A percentile compares a stretch with the other conserved stretches of the same genome.
phyloP scores from a whole-genome alignment of 2,329 filamentous ascomycete genomes.

The Cordyceps fumosorosea region DNA sequence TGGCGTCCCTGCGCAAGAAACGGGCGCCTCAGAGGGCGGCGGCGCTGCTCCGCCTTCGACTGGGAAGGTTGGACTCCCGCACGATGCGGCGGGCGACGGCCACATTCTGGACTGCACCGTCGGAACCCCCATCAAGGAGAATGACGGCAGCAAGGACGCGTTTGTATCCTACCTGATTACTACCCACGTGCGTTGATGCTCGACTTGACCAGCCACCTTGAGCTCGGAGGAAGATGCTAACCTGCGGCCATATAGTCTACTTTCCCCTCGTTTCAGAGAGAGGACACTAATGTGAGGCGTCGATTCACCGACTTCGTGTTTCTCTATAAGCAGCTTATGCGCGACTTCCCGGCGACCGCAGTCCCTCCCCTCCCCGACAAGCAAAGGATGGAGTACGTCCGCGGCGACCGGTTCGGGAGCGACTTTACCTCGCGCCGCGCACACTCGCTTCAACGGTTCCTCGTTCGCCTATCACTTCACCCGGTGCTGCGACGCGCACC shows the following conservation, averaged over 20 bases:
- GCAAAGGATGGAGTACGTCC: slow-evolving; percentile 98
- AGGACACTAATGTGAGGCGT: slow-evolving; percentile 71
- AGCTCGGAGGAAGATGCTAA: not conserved
- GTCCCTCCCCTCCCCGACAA: slow-evolving; percentile 95
- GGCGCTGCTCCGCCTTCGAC: slow-evolving; percentile 16
- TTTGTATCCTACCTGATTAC: slow-evolving; percentile 95
- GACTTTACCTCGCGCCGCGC: slow-evolving; percentile 89
- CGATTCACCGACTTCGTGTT: slow-evolving; percentile 98
- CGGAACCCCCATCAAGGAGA: slow-evolving; percentile 81
- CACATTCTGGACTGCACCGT: slow-evolving; percentile 82
- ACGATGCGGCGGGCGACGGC: slow-evolving; percentile 57
- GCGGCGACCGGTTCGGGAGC: slow-evolving; percentile 86
- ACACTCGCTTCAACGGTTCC: slow-evolving; percentile 85
- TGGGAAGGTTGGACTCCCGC: slow-evolving; percentile 23
- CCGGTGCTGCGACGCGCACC: slow-evolving; percentile 78
- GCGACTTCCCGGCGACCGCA: slow-evolving; percentile 85
- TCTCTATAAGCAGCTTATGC: slow-evolving; percentile 81
- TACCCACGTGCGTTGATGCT: slow-evolving; percentile 58
- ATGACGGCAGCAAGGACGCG: slow-evolving; percentile 91
- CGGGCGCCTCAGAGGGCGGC: not conserved
- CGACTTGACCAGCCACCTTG: not conserved
- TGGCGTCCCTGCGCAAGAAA: slow-evolving; percentile 19
- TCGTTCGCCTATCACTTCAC: slow-evolving; percentile 79
- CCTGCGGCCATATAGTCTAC: slow-evolving; percentile 60
- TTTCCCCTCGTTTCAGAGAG: slow-evolving; percentile 85